Evolutionary conservation across 1,139 yeast species (phyloP).

Genomic region (Saccharomyces hybrid): DNA sequence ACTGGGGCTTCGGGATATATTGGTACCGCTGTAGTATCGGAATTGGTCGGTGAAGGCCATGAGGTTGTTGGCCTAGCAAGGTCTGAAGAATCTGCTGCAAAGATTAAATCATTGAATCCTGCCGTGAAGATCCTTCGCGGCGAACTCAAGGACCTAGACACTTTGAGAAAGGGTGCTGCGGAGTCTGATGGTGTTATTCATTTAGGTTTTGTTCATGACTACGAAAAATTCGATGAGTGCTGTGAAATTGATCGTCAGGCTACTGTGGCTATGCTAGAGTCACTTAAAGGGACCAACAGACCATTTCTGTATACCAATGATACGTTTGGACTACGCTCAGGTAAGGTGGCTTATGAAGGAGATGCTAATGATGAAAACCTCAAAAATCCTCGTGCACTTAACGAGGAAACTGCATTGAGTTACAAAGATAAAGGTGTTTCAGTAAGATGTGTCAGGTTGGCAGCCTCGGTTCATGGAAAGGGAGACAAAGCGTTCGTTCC

Average conservation of each 20-base stretch:
- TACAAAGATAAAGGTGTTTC: constrained; percentile 25
- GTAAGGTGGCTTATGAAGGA: constrained; percentile 6
- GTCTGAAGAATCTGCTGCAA: constrained; percentile 22
- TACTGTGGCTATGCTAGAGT: constrained; percentile 22
- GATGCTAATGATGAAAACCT: not conserved
- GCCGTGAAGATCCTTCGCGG: constrained; percentile 25
- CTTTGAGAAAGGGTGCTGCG: constrained; percentile 25
- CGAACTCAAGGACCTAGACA: constrained; percentile 24
- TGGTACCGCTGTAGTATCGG: constrained; percentile 18
- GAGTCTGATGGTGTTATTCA: constrained; percentile 34
- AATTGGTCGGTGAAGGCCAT: constrained; percentile 15
- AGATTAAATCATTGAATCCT: constrained; percentile 20
- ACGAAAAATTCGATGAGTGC: constrained; percentile 12
- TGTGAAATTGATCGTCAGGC: constrained; percentile 17
- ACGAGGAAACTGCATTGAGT: constrained; percentile 10
- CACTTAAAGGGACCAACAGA: constrained; percentile 25
- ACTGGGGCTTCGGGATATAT: constrained; percentile 30
- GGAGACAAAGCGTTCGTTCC: constrained; percentile 23
- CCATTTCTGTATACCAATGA: constrained; percentile 23
- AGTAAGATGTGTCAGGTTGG: constrained; percentile 22
- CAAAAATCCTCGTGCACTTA: constrained; percentile 8
- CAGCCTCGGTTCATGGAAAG: constrained; percentile 32
- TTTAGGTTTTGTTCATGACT: constrained; percentile 32
- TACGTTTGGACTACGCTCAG: constrained; percentile 8
- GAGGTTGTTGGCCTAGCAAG: constrained; percentile 24